Conservation (phyloP, 331 rosid species). For the Quercus phellos region DNA sequence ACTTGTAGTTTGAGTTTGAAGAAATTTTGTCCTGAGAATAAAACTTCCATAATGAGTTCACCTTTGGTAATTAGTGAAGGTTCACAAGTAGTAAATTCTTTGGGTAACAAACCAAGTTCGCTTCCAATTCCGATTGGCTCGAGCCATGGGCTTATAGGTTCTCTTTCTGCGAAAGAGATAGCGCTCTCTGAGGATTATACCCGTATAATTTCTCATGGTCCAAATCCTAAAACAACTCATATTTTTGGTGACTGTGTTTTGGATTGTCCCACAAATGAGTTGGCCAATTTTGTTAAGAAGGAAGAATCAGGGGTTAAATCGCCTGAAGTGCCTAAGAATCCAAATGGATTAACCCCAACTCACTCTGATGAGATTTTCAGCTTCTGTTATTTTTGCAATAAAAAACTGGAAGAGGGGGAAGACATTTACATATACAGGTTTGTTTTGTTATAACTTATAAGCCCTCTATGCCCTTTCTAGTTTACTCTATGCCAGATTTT, state of each 20-base stretch:
- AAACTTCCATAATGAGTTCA: constrained; percentile 24
- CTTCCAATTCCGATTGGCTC: constrained; percentile 56
- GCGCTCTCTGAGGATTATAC: constrained; percentile 95
- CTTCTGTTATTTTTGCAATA: constrained; percentile 50
- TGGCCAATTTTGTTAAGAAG: constrained; percentile 33
- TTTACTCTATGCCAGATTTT: background rate
- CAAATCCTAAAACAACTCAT: constrained; percentile 72
- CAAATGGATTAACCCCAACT: constrained; percentile 23
- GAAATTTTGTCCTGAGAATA: constrained; percentile 26
- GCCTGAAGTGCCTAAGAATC: constrained; percentile 24
- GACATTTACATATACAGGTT: constrained; percentile 47
- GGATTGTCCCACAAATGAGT: constrained; percentile 60
- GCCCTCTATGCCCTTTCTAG: background rate
- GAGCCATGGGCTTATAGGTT: constrained; percentile 39
- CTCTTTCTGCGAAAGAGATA: constrained; percentile 70
- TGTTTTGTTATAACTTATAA: constrained; percentile 8
- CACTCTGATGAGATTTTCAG: constrained; percentile 20
- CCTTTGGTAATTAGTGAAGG: constrained; percentile 19
- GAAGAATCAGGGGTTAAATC: constrained; percentile 38
- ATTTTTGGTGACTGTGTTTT: constrained; percentile 85
- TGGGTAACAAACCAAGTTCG: constrained; percentile 43
- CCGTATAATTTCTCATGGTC: constrained; percentile 90
- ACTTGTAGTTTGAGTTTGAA: constrained; percentile 21
- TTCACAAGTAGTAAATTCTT: constrained; percentile 29
- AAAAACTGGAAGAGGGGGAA: constrained; percentile 41